Percentiles rank a stretch among this genome's conserved stretches.
Evolutionary conservation across 257 asterid species (phyloP).

Genomic region (Przewalskia tangutica): DNA sequence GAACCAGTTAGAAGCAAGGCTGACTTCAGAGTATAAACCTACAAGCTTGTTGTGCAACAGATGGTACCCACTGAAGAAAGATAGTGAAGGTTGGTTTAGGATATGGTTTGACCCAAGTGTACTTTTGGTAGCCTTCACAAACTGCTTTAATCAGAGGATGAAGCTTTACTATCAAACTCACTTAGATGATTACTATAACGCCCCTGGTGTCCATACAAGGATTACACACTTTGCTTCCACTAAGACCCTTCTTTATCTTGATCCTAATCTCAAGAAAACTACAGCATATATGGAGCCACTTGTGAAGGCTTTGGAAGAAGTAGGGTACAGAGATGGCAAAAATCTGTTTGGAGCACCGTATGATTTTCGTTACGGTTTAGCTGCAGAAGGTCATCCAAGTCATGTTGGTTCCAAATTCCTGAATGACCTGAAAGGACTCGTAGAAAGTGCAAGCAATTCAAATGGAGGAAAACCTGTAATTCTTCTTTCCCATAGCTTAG

Average conservation of each 20-base stretch:
- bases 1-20: conserved; percentile 77
- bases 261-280: conserved; percentile 50
- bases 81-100: conserved; percentile 80
- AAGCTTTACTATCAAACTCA: conserved; percentile 40
- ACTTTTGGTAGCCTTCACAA: conserved; percentile 55
- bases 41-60: conserved; percentile 55
- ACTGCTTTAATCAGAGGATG: conserved; percentile 75
- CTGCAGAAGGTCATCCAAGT: conserved; percentile 54
- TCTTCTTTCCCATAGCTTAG: conserved; percentile 71
- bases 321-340: conserved; percentile 50
- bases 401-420: conserved; percentile 46
- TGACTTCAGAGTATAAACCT: conserved; percentile 54
- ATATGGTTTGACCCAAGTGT: conserved; percentile 76
- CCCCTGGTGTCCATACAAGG: conserved; percentile 84
- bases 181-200: conserved; percentile 64
- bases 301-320: conserved; percentile 37
- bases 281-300: conserved; percentile 74
- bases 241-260: conserved; percentile 44
- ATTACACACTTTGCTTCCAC: conserved; percentile 61
- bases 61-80: conserved; percentile 46
- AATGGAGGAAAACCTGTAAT: conserved; percentile 48
- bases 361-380: conserved; percentile 76
- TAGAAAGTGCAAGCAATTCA: conserved; percentile 47
- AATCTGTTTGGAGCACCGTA: conserved; percentile 83
- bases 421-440: conserved; percentile 31